A percentile compares a stretch with the other conserved stretches of the same genome.
Evolutionary conservation across 192 early-diverging fungal species (phyloP).

Genomic region (Pilobolus umbonatus): DNA sequence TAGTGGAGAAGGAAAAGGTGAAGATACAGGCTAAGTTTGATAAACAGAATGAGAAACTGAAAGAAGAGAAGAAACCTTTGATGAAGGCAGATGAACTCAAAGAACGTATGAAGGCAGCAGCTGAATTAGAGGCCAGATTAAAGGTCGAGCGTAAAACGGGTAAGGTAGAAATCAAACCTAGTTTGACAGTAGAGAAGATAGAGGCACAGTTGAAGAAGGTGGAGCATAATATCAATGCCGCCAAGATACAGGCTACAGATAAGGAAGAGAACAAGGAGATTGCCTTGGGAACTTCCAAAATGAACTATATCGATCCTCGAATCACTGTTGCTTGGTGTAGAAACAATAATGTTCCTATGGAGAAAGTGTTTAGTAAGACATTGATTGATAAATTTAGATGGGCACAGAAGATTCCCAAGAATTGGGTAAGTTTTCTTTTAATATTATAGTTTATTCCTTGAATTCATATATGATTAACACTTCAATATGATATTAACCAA

Average conservation of each 20-base stretch:
- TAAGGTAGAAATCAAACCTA: conserved; percentile 42
- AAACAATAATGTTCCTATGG: conserved; percentile 81
- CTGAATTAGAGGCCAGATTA: conserved; percentile 43
- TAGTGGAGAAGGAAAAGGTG: conserved; percentile 73
- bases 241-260: conserved; percentile 73
- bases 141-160: conserved; percentile 43
- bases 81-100: conserved; percentile 47
- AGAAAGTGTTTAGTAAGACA: conserved; percentile 89
- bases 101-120: conserved; percentile 46
- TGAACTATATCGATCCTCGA: conserved; percentile 98
- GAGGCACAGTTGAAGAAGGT: conserved; percentile 67
- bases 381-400: conserved; percentile 95
- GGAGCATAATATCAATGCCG: conserved; percentile 65
- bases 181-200: conserved; percentile 64
- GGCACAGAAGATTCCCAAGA: conserved; percentile 72
- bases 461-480: too few species aligned
- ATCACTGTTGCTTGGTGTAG: conserved; percentile 93
- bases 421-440: conserved; percentile 50
- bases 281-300: conserved; percentile 92
- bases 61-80: conserved; percentile 53
- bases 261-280: conserved; percentile 98
- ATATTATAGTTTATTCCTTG: too few species aligned
- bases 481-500: too few species aligned
- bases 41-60: conserved; percentile 82
- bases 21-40: conserved; percentile 56